Evolutionary conservation across 2,329 filamentous ascomycete genomes (phyloP), one percentile per base, ranked within the genome.

Genomic region (Tolypocladium guangdongense): DNA sequence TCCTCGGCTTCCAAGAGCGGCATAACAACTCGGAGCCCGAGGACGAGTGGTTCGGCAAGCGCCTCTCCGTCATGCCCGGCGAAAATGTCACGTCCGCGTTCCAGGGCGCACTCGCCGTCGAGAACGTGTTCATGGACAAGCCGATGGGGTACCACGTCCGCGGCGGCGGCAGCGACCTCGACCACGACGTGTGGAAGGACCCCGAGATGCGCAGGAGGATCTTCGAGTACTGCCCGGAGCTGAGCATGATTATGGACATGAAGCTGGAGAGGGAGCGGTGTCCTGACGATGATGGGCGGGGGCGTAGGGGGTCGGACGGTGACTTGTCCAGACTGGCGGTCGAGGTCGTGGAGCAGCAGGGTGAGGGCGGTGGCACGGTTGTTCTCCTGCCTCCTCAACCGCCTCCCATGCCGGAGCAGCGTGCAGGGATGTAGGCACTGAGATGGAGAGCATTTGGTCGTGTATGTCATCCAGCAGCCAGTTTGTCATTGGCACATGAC

Each of bases 231-330:
- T 82, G 79, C 56, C 79, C 78, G 2, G 78, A 82, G 63, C 62
- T 82, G 22, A 73, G 69, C 57, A 68, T 81, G 61, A 75, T 80
- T 54, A 72, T 81, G 70, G 72, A 77, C 43, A 81, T 82, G 78
- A 79, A 78, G 63, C 64, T 79, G 12, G 74, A 78, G 64, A 63
- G 71, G 45, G 71, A 78, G 63, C 66, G 74, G 20, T 78, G 76
- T 59, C 60, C 60, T 1, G 59, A 60, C n/a, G 58, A 60, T 20
- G 49, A 57, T 39, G 38, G 50, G 22, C 43, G 35, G 10, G 56
- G 53, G 16, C 37, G 50, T 12, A 51, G 53, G 12, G 50, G 33
- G 10, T 30, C 52, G 8, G 38, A 18, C 20, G 45, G 33, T 16
- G 24, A 30, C 16, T 2, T 27, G n/a, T 12, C 38, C 6, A 10